A percentile compares a stretch with the other conserved stretches of the same genome.
Evolutionary conservation across 2,329 filamentous ascomycete species (phyloP).

Genomic region (Xylaria sp.): DNA sequence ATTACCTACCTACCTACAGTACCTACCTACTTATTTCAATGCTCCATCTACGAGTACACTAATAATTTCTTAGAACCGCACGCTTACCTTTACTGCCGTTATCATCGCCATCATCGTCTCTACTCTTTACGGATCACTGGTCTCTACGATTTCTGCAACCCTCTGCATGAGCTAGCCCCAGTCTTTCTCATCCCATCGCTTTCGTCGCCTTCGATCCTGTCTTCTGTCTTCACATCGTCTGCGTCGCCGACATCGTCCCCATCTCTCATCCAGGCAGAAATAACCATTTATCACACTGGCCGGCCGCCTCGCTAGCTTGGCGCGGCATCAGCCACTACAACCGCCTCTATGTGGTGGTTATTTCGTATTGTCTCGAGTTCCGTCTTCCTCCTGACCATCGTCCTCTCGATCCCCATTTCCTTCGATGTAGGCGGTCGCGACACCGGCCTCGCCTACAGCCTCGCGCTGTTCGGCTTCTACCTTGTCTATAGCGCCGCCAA

Average conservation of each 20-base stretch:
- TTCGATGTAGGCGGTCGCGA: slow-evolving; percentile 97
- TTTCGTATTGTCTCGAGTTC: slow-evolving; percentile 73
- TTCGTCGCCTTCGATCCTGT: background rate
- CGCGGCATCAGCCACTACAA: slow-evolving; percentile 35
- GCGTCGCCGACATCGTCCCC: background rate
- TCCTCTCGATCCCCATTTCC: slow-evolving; percentile 92
- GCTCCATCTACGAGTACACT: background rate
- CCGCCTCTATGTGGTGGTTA: slow-evolving; percentile 71
- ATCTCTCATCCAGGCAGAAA: background rate
- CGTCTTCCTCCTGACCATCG: slow-evolving; percentile 83
- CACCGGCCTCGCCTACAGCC: slow-evolving; percentile 88
- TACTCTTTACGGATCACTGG: no score
- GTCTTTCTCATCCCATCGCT: background rate
- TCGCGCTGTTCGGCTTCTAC: slow-evolving; percentile 85
- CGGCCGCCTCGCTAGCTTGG: slow-evolving; percentile 31
- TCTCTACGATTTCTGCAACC: no score
- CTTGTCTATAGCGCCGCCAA: slow-evolving; percentile 78
- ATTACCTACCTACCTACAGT: no score
- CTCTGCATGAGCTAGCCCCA: no score
- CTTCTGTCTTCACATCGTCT: background rate
- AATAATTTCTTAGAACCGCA: background rate
- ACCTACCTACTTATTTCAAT: no score
- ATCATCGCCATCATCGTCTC: no score
- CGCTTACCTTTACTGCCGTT: background rate
- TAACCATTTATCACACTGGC: slow-evolving; percentile 23